Base-by-base conservation (phyloP, 192 early-diverging fungal genomes). In the Dispira parvispora region DNA sequence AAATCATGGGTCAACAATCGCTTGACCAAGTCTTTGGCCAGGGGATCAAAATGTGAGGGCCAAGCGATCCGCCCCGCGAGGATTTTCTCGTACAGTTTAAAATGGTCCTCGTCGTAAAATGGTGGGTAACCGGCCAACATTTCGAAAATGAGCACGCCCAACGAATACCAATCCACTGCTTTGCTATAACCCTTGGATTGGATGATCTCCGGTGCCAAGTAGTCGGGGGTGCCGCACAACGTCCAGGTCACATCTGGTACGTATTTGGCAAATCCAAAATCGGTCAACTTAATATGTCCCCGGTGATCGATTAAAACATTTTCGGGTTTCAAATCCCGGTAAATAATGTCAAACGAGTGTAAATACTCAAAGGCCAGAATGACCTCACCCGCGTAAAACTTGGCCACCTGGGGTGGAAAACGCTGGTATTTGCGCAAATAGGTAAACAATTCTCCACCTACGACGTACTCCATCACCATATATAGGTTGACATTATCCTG, bases 11-110 rank as follows among this genome's bases (percentile, higher is more conserved):
- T 92, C 52, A 99, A 72, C 43, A 99, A 74, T n/a, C 85, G 79
- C 65, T 88, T 88, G 64, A 99, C 86, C 38, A 99, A 75, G 65
- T 96, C 94, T 66, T 84, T 88, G 12, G 92, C 94, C 20, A 79
- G 62, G 0, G 84, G 67, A 54, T 91, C 86, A 62, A 99, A 89
- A 74, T 93, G 86, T 9, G 87, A 64, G 27, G 95, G 91, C 65
- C 94, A 98, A 45, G 79, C 83, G 50, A 96, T 84, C 65, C 82
- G 84, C 47, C 95, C 93, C 5, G 81, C 84, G 23, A 98, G 76
- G 67, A 98, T 98, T 73, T 98, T 98, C 75, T 96, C 95, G 75
- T 98, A 98, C 67, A 98, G 96, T 26, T 90, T 90, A 74, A 95
- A 96, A 43, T 92, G 88, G 64, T 91, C 90, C 71, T 98, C 93